Conservation (phyloP, 139 green algal genomes). For the Chlorella sorokiniana region DNA sequence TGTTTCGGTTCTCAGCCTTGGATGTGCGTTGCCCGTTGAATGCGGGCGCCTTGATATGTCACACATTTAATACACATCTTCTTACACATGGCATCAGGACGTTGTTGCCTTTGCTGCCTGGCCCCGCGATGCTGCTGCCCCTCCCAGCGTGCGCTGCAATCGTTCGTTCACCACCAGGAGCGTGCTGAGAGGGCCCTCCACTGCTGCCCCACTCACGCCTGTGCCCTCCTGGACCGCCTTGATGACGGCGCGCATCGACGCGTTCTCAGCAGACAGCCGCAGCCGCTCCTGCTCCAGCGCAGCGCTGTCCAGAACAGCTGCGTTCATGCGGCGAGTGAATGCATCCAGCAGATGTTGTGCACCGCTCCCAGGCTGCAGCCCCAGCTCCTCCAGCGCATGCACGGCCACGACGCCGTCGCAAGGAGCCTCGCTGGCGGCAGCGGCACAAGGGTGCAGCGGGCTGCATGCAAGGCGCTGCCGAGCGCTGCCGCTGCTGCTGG, state of each 20-base stretch:
- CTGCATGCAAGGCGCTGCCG: no score
- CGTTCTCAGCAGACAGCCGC: slow-evolving; percentile 81
- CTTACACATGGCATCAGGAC: not conserved
- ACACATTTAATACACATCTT: not conserved
- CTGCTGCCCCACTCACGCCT: slow-evolving; percentile 76
- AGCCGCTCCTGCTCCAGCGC: slow-evolving; percentile 73
- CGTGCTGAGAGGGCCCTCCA: slow-evolving; percentile 86
- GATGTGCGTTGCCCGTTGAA: not conserved
- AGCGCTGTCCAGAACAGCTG: slow-evolving; percentile 66
- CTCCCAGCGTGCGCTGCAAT: slow-evolving; percentile 57
- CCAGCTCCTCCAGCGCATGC: slow-evolving; percentile 13
- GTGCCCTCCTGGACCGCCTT: slow-evolving; percentile 80
- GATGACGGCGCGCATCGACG: slow-evolving; percentile 70
- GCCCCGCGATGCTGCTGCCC: not conserved
- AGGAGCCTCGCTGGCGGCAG: no score
- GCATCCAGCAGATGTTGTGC: slow-evolving; percentile 13
- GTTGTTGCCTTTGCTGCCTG: not conserved
- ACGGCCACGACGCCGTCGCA: not conserved
- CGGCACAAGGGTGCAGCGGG: no score
- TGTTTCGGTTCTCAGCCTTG: not conserved
- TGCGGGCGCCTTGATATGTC: not conserved
- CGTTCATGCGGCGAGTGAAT: not conserved
- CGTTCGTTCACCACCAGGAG: slow-evolving; percentile 87
- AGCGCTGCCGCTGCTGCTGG: no score
- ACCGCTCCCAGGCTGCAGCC: slow-evolving; percentile 10